Evolutionary conservation across 331 rosid genomes (phyloP).

Genomic region (Malus hybrid): DNA sequence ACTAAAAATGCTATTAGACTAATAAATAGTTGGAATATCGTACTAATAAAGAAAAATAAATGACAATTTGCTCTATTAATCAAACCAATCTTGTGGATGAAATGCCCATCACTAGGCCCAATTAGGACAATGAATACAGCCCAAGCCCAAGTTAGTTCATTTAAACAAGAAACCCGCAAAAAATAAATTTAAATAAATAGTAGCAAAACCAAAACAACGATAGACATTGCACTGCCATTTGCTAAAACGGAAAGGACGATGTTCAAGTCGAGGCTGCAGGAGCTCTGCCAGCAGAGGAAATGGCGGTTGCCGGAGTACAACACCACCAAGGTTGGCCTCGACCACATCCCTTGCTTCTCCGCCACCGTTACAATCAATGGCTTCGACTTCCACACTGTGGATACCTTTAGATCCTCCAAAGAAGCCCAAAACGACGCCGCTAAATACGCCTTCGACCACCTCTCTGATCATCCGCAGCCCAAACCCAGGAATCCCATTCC

Average conservation of each 20-base stretch:
- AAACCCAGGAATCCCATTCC: neutral
- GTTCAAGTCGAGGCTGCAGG: constrained; percentile 54
- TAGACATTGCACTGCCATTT: too few relatives aligned
- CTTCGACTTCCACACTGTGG: neutral
- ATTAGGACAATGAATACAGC: too few relatives aligned
- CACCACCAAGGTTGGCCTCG: constrained; percentile 30
- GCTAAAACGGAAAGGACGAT: neutral
- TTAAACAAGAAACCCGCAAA: too few relatives aligned
- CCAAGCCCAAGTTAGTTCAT: too few relatives aligned
- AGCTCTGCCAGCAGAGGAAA: constrained; percentile 32
- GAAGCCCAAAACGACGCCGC: constrained; percentile 60
- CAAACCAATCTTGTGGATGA: too few relatives aligned
- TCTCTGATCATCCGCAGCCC: constrained; percentile 9
- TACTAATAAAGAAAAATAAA: too few relatives aligned
- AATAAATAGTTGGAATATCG: too few relatives aligned
- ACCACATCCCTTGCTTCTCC: constrained; percentile 36
- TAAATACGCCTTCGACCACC: constrained; percentile 35
- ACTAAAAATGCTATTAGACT: too few relatives aligned
- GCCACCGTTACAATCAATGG: constrained; percentile 33
- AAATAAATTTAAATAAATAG: too few relatives aligned
- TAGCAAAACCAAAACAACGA: too few relatives aligned
- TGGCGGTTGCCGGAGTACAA: constrained; percentile 42
- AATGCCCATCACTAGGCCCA: too few relatives aligned
- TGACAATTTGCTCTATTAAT: too few relatives aligned
- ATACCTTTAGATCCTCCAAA: constrained; percentile 17